Evolutionary conservation across 129 eudicot species (phyloP).

Genomic region (Pulicaria dysenterica): DNA sequence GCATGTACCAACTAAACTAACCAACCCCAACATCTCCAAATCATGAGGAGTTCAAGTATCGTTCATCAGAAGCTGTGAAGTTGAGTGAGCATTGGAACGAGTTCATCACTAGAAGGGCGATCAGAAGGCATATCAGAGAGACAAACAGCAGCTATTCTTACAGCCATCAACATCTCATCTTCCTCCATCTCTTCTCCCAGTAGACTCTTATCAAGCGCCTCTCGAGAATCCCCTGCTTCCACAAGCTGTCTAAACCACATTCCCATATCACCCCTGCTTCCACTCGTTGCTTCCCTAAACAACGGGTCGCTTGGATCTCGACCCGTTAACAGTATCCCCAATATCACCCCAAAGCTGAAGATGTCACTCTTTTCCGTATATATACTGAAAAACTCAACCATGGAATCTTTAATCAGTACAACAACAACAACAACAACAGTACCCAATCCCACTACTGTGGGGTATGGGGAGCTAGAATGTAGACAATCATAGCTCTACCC

Average conservation of each 20-base stretch:
- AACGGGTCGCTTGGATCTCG: constrained; percentile 69
- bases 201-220: constrained; percentile 83
- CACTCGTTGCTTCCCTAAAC: constrained; percentile 41
- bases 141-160: constrained; percentile 83
- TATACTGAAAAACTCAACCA: constrained; percentile 29
- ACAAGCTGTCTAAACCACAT: constrained; percentile 76
- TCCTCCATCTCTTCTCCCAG: constrained; percentile 74
- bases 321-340: constrained; percentile 77
- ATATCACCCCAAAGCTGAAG: constrained; percentile 82
- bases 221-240: constrained; percentile 71
- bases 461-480: no score
- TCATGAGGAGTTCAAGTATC: neutral
- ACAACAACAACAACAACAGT: no score
- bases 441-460: no score
- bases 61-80: constrained; percentile 70
- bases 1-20: constrained; percentile 7
- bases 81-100: constrained; percentile 92
- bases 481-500: no score
- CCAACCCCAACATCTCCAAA: neutral
- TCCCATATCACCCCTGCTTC: constrained; percentile 61
- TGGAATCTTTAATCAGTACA: neutral
- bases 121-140: constrained; percentile 76
- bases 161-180: constrained; percentile 92
- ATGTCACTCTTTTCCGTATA: constrained; percentile 87
- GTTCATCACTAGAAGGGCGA: constrained; percentile 87